These are phyloP conservation scores for Flueggea neowawraea DNA, from an alignment of 441 rosid genomes.

Conservation along the genomic window DNA sequence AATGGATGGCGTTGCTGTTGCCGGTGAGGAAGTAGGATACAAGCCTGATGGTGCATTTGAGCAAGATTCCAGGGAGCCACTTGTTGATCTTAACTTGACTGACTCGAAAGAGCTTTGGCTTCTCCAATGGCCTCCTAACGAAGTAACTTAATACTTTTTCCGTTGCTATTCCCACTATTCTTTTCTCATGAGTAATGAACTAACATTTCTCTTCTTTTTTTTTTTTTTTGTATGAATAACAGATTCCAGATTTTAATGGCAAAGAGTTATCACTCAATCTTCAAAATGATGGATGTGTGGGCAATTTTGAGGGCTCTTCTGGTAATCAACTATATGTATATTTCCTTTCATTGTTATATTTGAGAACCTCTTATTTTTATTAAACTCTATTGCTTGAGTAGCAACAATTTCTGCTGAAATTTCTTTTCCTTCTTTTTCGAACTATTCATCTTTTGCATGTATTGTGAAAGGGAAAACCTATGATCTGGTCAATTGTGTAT, in stretches of 20 bases:
- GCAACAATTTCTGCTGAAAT: too few species aligned
- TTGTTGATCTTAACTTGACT: conserved; percentile 27
- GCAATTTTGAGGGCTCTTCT: conserved; percentile 50
- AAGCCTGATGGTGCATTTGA: conserved; percentile 42
- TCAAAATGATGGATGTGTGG: conserved; percentile 43
- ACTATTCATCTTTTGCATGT: neutral
- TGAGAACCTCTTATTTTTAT: too few species aligned
- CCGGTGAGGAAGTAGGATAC: conserved; percentile 21
- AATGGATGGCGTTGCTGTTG: conserved; percentile 22
- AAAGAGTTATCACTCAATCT: conserved; percentile 44
- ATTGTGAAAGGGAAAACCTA: conserved; percentile 49
- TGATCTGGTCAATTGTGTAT: conserved; percentile 45
- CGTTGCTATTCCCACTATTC: neutral
- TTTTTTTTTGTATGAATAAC: conserved; percentile 2
- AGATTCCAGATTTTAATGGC: conserved; percentile 63
- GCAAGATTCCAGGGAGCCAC: conserved; percentile 37
- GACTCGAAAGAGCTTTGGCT: conserved; percentile 75
- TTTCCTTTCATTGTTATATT: neutral
- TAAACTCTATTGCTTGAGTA: too few species aligned
- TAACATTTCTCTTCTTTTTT: neutral
- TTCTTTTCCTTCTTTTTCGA: too few species aligned
- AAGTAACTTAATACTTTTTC: conserved; percentile 26
- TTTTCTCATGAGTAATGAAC: neutral
- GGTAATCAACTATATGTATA: conserved; percentile 27
- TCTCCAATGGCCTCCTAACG: conserved; percentile 63